A percentile compares a stretch with the other conserved stretches of the same genome.
These are phyloP conservation scores for Phaseolus lunatus DNA, from an alignment of 306 rosid genomes.

Conservation along the genomic window DNA sequence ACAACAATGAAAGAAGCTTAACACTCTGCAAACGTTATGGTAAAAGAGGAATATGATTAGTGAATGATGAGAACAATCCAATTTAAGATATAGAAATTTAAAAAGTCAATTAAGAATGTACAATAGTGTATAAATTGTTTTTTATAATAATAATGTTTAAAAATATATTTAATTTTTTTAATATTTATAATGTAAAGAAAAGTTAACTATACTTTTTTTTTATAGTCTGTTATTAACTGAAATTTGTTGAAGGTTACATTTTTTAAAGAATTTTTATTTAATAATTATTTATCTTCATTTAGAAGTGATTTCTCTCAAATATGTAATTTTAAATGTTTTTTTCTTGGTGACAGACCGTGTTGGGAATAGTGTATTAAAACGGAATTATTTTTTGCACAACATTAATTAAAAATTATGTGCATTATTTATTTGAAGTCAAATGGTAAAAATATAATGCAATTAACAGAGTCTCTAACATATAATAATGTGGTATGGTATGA, in stretches of 20 bases:
- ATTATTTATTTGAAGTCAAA: background rate
- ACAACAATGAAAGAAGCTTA: background rate
- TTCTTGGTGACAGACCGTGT: no score
- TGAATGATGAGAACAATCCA: conserved; percentile 14
- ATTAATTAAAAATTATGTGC: background rate
- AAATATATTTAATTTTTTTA: background rate
- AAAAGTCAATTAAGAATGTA: no score
- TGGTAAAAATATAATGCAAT: background rate
- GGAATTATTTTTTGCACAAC: background rate
- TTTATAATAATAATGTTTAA: background rate
- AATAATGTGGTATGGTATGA: conserved; percentile 3
- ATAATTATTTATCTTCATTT: no score
- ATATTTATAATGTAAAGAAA: background rate
- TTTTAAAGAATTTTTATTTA: no score
- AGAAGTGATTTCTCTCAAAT: no score
- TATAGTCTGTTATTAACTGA: no score
- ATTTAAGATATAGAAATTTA: background rate
- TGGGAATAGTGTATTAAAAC: background rate
- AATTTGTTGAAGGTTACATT: no score
- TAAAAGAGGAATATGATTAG: conserved; percentile 11
- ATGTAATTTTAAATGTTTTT: no score
- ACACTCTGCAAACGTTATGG: background rate
- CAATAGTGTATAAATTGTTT: background rate
- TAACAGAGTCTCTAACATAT: background rate
- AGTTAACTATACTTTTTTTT: no score